Evolutionary conservation across 129 eudicot species (phyloP).

Genomic region (Helichrysum umbraculigerum): DNA sequence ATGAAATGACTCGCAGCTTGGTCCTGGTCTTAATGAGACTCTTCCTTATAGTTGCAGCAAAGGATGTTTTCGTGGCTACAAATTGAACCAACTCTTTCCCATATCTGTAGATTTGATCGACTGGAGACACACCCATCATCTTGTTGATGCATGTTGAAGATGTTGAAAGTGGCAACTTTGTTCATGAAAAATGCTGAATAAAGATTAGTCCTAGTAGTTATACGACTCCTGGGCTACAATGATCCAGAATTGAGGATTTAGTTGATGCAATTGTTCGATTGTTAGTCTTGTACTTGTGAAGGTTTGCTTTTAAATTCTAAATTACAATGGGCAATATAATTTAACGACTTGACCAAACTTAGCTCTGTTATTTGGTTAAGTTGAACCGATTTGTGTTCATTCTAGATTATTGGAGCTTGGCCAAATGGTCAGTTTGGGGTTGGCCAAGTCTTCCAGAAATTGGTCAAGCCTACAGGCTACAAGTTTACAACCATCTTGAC

Average conservation of each 20-base stretch:
- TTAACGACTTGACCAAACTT: neutral
- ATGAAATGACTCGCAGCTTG: constrained; percentile 53
- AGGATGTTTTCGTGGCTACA: constrained; percentile 51
- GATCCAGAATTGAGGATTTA: constrained; percentile 23
- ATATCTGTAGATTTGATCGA: constrained; percentile 12
- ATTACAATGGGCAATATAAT: neutral
- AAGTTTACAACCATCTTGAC: no score
- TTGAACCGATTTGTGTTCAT: neutral
- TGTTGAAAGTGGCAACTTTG: neutral
- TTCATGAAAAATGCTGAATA: constrained; percentile 23
- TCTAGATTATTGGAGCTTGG: neutral
- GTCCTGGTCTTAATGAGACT: constrained; percentile 48
- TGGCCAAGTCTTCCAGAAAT: neutral
- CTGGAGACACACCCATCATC: neutral
- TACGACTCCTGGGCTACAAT: constrained; percentile 34
- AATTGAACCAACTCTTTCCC: constrained; percentile 17
- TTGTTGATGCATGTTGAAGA: constrained; percentile 14
- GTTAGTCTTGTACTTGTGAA: constrained; percentile 15
- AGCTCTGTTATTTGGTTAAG: neutral
- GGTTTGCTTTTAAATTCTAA: neutral
- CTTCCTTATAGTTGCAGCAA: constrained; percentile 50
- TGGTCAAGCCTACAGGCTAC: no score
- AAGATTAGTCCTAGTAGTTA: constrained; percentile 30
- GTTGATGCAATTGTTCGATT: constrained; percentile 28
- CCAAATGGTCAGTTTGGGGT: neutral